Evolutionary conservation across 306 rosid species (phyloP).

Genomic region (Vigna reflexopilosa): DNA sequence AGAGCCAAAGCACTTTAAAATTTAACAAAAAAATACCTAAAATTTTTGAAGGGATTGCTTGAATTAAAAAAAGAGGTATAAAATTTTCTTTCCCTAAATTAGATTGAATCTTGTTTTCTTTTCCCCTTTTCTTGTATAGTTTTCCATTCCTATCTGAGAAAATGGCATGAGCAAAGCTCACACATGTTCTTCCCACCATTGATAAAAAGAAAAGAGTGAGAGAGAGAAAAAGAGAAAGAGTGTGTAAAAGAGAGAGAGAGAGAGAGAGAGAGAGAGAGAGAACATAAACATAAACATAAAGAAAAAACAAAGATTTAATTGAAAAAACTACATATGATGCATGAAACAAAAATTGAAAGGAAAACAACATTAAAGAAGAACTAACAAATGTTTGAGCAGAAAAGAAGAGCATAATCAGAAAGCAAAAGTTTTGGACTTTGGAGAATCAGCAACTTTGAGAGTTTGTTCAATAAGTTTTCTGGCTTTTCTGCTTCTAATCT

Average conservation of each 20-base stretch:
- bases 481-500: slow-evolving; percentile 90
- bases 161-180: not conserved
- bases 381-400: not conserved
- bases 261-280: not conserved
- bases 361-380: not conserved
- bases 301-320: not conserved
- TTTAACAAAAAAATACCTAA: not conserved
- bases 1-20: not conserved
- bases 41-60: too few relatives aligned
- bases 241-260: not conserved
- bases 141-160: not conserved
- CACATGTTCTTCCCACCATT: not conserved
- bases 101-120: not conserved
- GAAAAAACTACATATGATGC: not conserved
- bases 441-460: slow-evolving; percentile 82
- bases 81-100: not conserved
- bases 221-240: not conserved
- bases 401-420: slow-evolving; percentile 42
- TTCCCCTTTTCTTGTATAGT: not conserved
- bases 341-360: not conserved
- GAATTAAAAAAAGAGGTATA: too few relatives aligned
- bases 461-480: slow-evolving; percentile 79
- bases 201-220: not conserved
- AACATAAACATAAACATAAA: too few relatives aligned
- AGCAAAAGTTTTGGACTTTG: slow-evolving; percentile 58